phyloP scores from a whole-genome alignment of 2,329 filamentous ascomycete species.

The Xylaria arbuscula region DNA sequence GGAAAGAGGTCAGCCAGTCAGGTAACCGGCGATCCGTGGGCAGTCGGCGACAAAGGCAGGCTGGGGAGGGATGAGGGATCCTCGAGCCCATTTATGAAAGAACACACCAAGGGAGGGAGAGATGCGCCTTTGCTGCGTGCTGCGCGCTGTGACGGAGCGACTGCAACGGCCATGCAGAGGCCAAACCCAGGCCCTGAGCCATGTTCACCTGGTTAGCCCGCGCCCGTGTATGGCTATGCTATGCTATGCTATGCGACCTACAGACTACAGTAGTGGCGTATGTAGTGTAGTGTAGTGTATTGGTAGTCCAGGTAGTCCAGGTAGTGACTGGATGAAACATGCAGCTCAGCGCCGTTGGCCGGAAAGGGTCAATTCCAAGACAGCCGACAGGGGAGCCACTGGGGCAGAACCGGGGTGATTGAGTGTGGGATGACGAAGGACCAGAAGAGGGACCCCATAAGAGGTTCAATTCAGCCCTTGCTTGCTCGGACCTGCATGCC shows the following conservation, averaged over 20 bases:
- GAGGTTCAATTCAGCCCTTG: conserved; percentile 21
- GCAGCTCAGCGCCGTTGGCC: conserved; percentile 39
- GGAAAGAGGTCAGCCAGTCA: too few species aligned
- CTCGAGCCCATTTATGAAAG: conserved; percentile 45
- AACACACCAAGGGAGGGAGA: conserved; percentile 36
- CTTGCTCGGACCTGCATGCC: conserved; percentile 38
- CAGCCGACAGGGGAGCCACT: conserved; percentile 38
- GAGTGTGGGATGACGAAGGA: conserved; percentile 45
- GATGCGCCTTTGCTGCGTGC: conserved; percentile 12
- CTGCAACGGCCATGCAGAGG: conserved; percentile 48
- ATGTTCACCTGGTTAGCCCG: conserved; percentile 29
- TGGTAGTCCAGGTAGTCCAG: neutral
- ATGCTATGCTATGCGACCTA: neutral
- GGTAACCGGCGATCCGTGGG: conserved; percentile 1
- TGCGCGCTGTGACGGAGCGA: conserved; percentile 48
- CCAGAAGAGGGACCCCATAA: conserved; percentile 6
- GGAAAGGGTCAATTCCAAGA: conserved; percentile 27
- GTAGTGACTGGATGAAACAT: conserved; percentile 51
- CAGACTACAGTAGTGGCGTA: too few species aligned
- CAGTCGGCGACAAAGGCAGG: conserved; percentile 42
- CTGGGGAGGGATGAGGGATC: conserved; percentile 37
- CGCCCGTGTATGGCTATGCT: neutral
- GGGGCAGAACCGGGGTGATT: conserved; percentile 25
- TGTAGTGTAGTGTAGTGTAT: too few species aligned
- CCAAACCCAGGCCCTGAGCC: conserved; percentile 34